Percentiles rank a stretch among this genome's conserved stretches.
Evolutionary conservation across 2,329 filamentous ascomycete genomes (phyloP).

Genomic region (Aspergillus ruber): DNA sequence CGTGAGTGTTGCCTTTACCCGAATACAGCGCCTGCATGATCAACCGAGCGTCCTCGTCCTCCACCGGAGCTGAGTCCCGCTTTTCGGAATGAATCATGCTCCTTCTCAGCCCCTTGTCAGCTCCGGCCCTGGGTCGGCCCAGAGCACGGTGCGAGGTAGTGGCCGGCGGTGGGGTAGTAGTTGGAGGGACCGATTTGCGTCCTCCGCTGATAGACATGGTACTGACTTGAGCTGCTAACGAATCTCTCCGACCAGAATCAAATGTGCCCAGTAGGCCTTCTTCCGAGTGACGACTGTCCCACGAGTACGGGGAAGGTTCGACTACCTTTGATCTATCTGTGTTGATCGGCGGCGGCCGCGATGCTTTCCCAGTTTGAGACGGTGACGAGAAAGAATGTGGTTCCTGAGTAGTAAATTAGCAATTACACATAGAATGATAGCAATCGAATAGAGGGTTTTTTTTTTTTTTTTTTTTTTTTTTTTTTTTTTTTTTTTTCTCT

Average conservation of each 20-base stretch:
- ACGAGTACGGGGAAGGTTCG: constrained; percentile 47
- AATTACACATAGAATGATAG: no score
- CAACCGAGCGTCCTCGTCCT: constrained; percentile 37
- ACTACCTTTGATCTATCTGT: constrained; percentile 39
- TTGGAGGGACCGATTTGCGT: constrained; percentile 8
- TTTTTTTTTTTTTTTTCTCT: neutral
- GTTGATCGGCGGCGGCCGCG: constrained; percentile 38
- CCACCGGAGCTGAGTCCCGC: constrained; percentile 20
- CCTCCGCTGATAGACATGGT: constrained; percentile 10
- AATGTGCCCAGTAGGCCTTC: constrained; percentile 43
- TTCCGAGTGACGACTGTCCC: constrained; percentile 46
- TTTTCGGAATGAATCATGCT: constrained; percentile 24
- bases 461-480: neutral
- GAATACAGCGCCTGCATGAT: constrained; percentile 29
- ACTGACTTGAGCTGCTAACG: constrained; percentile 1
- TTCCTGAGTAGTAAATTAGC: neutral
- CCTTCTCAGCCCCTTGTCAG: constrained; percentile 24
- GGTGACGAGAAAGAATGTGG: neutral
- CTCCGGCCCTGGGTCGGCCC: constrained; percentile 16
- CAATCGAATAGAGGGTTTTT: no score
- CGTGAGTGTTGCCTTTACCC: constrained; percentile 19
- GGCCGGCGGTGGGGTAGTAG: constrained; percentile 10
- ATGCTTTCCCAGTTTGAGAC: constrained; percentile 17
- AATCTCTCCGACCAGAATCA: constrained; percentile 15
- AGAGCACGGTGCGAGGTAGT: constrained; percentile 28